Conservation (phyloP, 805 yeast species). For the Dipodascopsis tothii region DNA sequence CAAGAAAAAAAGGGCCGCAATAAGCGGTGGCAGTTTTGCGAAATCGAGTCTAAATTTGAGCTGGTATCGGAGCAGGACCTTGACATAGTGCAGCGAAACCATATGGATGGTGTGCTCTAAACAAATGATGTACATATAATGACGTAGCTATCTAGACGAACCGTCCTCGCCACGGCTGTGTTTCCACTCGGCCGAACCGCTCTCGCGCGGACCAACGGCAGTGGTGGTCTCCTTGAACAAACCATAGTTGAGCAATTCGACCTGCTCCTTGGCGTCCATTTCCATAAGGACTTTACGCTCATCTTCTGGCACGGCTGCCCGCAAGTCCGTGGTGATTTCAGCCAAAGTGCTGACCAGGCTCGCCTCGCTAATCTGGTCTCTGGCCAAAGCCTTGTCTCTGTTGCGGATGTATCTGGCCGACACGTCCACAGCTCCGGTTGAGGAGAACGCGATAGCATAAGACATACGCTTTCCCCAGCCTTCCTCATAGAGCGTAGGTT, state of each 20-base stretch:
- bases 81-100: too few relatives aligned
- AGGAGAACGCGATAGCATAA: conserved; percentile 60
- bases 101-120: too few relatives aligned
- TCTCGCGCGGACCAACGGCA: conserved; percentile 48
- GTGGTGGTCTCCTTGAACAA: conserved; percentile 7
- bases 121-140: too few relatives aligned
- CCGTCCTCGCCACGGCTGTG: conserved; percentile 74
- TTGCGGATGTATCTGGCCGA: conserved; percentile 55
- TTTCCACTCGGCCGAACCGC: conserved; percentile 75
- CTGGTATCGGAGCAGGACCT: conserved; percentile 10
- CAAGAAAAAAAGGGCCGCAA: too few relatives aligned
- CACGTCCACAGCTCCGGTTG: conserved; percentile 56
- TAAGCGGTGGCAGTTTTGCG: too few relatives aligned
- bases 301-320: conserved; percentile 30
- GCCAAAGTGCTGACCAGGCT: conserved; percentile 33
- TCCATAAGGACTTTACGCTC: conserved; percentile 36
- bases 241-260: conserved; percentile 23
- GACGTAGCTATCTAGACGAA: too few relatives aligned
- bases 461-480: conserved; percentile 97
- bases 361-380: conserved; percentile 40
- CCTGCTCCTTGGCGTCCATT: conserved; percentile 35
- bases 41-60: too few relatives aligned
- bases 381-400: conserved; percentile 38
- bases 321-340: conserved; percentile 34
- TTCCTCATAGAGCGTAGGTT: conserved; percentile 64